These are phyloP conservation scores for Fusarium nygamai DNA, from an alignment of 2,329 filamentous ascomycete genomes.

Conservation along the genomic window DNA sequence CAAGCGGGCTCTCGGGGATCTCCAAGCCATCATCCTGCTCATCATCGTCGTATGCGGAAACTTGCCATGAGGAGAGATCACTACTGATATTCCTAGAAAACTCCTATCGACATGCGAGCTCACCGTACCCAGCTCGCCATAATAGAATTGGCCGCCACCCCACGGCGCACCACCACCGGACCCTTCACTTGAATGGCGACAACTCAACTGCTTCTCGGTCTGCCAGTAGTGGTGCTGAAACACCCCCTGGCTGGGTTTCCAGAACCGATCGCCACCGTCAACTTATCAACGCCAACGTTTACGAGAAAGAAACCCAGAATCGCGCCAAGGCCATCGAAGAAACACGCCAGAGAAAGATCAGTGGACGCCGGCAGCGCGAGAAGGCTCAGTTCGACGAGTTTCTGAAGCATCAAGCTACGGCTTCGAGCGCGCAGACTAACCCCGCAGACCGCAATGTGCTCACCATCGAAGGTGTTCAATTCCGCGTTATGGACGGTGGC, in stretches of 20 bases:
- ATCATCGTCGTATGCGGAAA: constrained; percentile 51
- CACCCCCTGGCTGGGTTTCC: constrained; percentile 67
- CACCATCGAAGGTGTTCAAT: constrained; percentile 75
- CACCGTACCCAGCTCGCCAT: constrained; percentile 49
- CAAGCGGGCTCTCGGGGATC: constrained; percentile 54
- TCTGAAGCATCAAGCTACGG: constrained; percentile 43
- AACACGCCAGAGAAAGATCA: constrained; percentile 67
- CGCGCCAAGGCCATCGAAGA: constrained; percentile 78
- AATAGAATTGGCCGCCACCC: constrained; percentile 51
- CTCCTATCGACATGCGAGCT: constrained; percentile 45
- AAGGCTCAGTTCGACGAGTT: constrained; percentile 63
- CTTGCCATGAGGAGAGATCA: not conserved
- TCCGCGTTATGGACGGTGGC: constrained; percentile 77
- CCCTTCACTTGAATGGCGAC: constrained; percentile 70
- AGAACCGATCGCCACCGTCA: constrained; percentile 82
- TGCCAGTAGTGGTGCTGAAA: constrained; percentile 49
- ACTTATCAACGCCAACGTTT: constrained; percentile 82
- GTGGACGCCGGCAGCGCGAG: constrained; percentile 65
- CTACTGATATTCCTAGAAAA: constrained; percentile 44
- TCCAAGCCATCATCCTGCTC: constrained; percentile 41
- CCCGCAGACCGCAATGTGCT: constrained; percentile 66
- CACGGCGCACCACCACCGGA: constrained; percentile 58
- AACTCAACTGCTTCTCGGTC: constrained; percentile 51
- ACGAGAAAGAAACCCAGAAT: constrained; percentile 76
- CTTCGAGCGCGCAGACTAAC: constrained; percentile 35